These are phyloP conservation scores for Magnusiomyces magnusii DNA, from an alignment of 1,139 yeast genomes.

Conservation along the genomic window DNA sequence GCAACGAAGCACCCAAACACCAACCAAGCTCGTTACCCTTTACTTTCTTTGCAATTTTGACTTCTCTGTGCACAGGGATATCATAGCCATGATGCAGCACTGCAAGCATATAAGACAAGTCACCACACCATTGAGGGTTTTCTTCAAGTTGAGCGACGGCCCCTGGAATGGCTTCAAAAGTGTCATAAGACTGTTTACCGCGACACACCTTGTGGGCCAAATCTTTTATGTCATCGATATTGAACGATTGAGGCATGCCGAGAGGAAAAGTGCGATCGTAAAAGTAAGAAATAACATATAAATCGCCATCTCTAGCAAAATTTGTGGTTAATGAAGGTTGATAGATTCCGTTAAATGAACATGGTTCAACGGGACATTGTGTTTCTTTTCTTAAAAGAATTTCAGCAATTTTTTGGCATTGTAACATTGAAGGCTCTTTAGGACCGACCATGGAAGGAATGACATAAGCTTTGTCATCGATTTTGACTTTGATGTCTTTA, in stretches of 20 bases:
- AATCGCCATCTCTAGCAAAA: conserved; percentile 57
- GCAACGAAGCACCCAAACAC: conserved; percentile 97
- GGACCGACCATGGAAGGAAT: conserved; percentile 67
- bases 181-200: conserved; percentile 68
- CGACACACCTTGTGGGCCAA: conserved; percentile 78
- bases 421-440: conserved; percentile 47
- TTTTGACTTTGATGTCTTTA: conserved; percentile 35
- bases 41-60: conserved; percentile 84
- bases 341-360: conserved; percentile 89
- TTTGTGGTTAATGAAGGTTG: conserved; percentile 78
- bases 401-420: conserved; percentile 76
- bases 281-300: conserved; percentile 80
- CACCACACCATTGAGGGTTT: conserved; percentile 94
- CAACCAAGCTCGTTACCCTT: conserved; percentile 90
- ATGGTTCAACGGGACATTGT: conserved; percentile 61
- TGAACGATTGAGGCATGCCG: conserved; percentile 89
- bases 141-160: conserved; percentile 56
- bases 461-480: conserved; percentile 16
- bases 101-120: conserved; percentile 81
- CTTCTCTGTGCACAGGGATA: conserved; percentile 81
- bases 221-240: conserved; percentile 73
- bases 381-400: conserved; percentile 66
- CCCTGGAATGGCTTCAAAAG: conserved; percentile 50
- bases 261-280: conserved; percentile 86
- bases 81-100: conserved; percentile 93